A percentile compares a stretch with the other conserved stretches of the same genome.
Conservation (phyloP, 176 grass and related monocot species). For the Thalia dealbata region DNA sequence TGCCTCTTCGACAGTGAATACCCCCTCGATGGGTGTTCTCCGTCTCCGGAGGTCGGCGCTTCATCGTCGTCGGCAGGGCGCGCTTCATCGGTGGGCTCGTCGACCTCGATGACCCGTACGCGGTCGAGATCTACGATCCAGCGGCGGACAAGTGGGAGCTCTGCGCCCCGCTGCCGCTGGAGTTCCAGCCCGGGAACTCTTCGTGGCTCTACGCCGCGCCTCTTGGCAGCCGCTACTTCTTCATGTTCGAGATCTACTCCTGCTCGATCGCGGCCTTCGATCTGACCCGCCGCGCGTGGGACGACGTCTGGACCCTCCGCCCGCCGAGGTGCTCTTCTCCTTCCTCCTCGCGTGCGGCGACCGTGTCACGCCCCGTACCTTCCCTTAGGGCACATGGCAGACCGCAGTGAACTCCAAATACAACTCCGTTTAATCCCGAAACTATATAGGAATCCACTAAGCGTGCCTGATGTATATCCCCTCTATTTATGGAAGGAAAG, state of each 20-base stretch:
- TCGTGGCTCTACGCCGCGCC: slow-evolving; percentile 40
- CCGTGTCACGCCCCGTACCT: no score
- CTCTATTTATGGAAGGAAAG: no score
- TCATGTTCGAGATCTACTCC: slow-evolving; percentile 36
- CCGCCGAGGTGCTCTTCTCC: slow-evolving; percentile 28
- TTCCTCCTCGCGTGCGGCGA: slow-evolving; percentile 29
- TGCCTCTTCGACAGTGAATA: slow-evolving; percentile 22
- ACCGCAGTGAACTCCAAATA: no score
- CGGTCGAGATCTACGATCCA: slow-evolving; percentile 37
- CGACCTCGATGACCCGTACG: slow-evolving; percentile 34
- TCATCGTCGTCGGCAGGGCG: slow-evolving; percentile 35
- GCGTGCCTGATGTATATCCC: no score
- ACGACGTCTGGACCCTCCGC: slow-evolving; percentile 13
- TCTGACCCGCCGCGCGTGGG: slow-evolving; percentile 28
- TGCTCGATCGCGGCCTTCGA: slow-evolving; percentile 41
- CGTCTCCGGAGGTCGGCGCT: background rate
- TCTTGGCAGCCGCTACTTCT: slow-evolving; percentile 19
- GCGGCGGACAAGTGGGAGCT: slow-evolving; percentile 19
- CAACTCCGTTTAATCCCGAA: no score
- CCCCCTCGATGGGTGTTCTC: slow-evolving; percentile 33
- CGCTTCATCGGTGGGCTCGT: slow-evolving; percentile 35
- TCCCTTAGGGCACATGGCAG: no score
- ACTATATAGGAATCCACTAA: no score
- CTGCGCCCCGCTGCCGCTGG: slow-evolving; percentile 29
- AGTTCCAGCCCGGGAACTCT: slow-evolving; percentile 30